Percentiles rank a stretch among this genome's conserved stretches.
Evolutionary conservation across 1,284 basidiomycete genomes (phyloP).

Genomic region (Ceratobasidium sp.): DNA sequence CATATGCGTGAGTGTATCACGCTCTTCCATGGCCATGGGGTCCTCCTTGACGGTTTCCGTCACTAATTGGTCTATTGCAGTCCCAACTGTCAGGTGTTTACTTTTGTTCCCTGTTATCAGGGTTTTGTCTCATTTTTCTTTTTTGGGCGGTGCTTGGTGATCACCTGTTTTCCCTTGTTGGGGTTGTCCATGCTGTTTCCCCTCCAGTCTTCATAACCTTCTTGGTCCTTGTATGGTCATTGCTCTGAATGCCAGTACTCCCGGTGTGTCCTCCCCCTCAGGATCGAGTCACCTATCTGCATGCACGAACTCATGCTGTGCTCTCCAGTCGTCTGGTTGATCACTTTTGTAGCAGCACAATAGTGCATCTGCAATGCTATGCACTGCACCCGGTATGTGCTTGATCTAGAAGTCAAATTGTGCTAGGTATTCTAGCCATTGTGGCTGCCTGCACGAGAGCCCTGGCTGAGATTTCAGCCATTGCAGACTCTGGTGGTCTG

Average conservation of each 20-base stretch:
- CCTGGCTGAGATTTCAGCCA: slow-evolving; percentile 57
- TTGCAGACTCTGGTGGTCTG: slow-evolving; percentile 59
- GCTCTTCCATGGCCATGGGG: too few species aligned
- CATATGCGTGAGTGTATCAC: too few species aligned
- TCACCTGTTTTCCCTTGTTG: too few species aligned
- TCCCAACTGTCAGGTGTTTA: too few species aligned
- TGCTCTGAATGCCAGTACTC: too few species aligned
- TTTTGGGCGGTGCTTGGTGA: too few species aligned
- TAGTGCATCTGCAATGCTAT: slow-evolving; percentile 44
- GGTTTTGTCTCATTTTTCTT: too few species aligned
- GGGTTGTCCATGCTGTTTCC: slow-evolving; percentile 44
- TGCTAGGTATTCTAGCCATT: slow-evolving; percentile 57
- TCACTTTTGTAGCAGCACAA: slow-evolving; percentile 56
- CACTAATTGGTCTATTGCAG: too few species aligned
- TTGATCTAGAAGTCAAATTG: slow-evolving; percentile 57
- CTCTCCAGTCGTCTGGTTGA: slow-evolving; percentile 49
- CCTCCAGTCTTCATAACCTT: not conserved
- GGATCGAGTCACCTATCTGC: slow-evolving; percentile 4
- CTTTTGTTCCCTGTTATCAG: too few species aligned
- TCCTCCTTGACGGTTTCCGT: too few species aligned
- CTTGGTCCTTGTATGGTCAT: not conserved
- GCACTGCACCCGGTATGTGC: slow-evolving; percentile 55
- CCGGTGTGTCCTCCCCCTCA: slow-evolving; percentile 17
- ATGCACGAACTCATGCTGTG: slow-evolving; percentile 41
- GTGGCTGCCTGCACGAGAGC: slow-evolving; percentile 54